Percentiles rank a stretch among this genome's conserved stretches.
Conservation (phyloP, 2,329 filamentous ascomycete species). For the Fusarium verticillioides region DNA sequence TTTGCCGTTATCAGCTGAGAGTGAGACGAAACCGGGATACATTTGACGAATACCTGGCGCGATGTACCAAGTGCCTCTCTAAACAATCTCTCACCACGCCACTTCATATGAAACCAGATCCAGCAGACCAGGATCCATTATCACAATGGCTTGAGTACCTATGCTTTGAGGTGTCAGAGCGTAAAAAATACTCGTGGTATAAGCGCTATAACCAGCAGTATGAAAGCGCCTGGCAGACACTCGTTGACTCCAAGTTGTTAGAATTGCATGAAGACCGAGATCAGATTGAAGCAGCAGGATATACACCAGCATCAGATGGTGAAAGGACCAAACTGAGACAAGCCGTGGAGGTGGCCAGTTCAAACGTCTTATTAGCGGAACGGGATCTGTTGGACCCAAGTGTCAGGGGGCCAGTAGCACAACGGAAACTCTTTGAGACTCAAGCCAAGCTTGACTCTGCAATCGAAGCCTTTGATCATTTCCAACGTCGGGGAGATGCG, state of each 20-base stretch:
- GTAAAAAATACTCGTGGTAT: slow-evolving; percentile 30
- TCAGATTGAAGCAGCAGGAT: slow-evolving; percentile 14
- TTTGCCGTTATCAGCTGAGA: slow-evolving; percentile 30
- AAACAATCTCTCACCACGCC: slow-evolving; percentile 9
- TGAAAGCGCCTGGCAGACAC: slow-evolving; percentile 26
- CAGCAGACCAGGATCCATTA: slow-evolving; percentile 46
- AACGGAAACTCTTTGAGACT: slow-evolving; percentile 21
- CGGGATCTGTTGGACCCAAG: slow-evolving; percentile 33
- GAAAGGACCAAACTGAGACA: slow-evolving; percentile 10
- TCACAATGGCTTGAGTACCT: slow-evolving; percentile 56
- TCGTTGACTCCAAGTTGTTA: slow-evolving; percentile 18
- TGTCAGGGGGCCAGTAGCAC: slow-evolving; percentile 7
- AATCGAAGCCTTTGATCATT: slow-evolving; percentile 26
- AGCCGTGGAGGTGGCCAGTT: slow-evolving; percentile 30
- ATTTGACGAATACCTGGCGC: slow-evolving; percentile 14
- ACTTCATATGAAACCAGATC: slow-evolving; percentile 40
- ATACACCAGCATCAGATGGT: not conserved
- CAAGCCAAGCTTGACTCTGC: slow-evolving; percentile 27
- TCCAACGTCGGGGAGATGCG: slow-evolving; percentile 9
- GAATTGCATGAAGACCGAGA: slow-evolving; percentile 6
- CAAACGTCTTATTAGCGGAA: slow-evolving; percentile 31
- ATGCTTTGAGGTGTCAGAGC: slow-evolving; percentile 40
- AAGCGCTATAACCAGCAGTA: slow-evolving; percentile 20
- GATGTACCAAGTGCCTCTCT: slow-evolving; percentile 14
- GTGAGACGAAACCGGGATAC: slow-evolving; percentile 17